phyloP scores from a whole-genome alignment of 2,329 filamentous ascomycete genomes.

The Dactylellina sp. region DNA sequence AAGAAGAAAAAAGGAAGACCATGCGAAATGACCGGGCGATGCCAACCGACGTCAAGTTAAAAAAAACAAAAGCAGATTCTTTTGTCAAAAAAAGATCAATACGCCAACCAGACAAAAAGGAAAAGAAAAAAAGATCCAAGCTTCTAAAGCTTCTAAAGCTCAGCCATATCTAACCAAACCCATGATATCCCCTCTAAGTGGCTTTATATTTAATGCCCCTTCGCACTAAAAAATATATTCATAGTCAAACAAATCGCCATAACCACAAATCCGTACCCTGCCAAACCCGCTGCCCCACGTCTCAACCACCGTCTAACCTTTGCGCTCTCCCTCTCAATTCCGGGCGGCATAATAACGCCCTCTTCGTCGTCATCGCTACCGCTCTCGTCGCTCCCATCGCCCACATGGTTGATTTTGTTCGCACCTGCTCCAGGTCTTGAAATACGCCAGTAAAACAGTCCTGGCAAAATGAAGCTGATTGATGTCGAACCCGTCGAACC shows the following conservation, averaged over 20 bases:
- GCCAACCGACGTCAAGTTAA: too few species aligned
- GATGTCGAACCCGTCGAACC: slow-evolving; percentile 93
- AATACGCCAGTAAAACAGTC: slow-evolving; percentile 98
- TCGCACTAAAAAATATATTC: slow-evolving; percentile 78
- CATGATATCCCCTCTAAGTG: too few species aligned
- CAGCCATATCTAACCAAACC: too few species aligned
- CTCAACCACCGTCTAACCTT: slow-evolving; percentile 75
- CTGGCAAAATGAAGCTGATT: slow-evolving; percentile 96
- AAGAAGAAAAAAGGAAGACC: not conserved
- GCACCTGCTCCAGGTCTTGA: slow-evolving; percentile 90
- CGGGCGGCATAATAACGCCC: slow-evolving; percentile 67
- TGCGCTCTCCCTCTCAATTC: slow-evolving; percentile 70
- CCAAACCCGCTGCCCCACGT: slow-evolving; percentile 78
- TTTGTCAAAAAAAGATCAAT: not conserved
- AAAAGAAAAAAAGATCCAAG: not conserved
- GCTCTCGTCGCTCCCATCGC: slow-evolving; percentile 74
- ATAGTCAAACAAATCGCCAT: slow-evolving; percentile 89
- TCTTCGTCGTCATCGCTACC: slow-evolving; percentile 65
- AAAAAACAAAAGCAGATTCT: slow-evolving; percentile 1
- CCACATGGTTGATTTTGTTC: slow-evolving; percentile 87
- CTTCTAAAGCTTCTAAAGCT: not conserved
- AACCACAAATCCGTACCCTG: slow-evolving; percentile 84
- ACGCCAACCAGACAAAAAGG: slow-evolving; percentile 5
- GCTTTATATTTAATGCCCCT: not conserved
- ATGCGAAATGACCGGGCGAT: too few species aligned